Evolutionary conservation across 768 basidiomycete genomes (phyloP), one percentile per base, ranked within the genome.

Genomic region (Gyrodon lividus): DNA sequence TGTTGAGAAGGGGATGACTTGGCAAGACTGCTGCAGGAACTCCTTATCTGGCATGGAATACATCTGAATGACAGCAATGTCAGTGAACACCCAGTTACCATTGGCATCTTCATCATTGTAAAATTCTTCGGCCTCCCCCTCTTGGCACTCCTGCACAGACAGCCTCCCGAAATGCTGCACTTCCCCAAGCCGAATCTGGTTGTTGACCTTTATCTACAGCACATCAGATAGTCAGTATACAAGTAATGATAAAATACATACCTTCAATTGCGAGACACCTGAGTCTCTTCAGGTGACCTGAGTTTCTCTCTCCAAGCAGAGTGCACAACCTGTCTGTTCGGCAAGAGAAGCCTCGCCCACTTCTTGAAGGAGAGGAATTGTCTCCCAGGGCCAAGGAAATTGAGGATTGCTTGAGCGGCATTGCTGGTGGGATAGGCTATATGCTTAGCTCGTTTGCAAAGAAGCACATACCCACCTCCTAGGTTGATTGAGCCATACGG

Each of bases 241-340:
- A 34, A 13, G 3, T 34, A 3, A 20, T 20, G 6, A 26, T 37
- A 17, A 17, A 38, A 46, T 23, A 31, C 55, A 16, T 57, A 71
- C 74, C 64, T 70, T 72, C 1, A 72, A 55, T 68, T 71, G 5
- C 68, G 48, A 9, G 71, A 51, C 4, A 61, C 66, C 8, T 68
- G 50, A 8, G 66, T 23, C 12, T 67, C 56, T 31, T 65, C 43
- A 3, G 43, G 52, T 3, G 43, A 30, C 19, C 55, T 50, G 12
- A 30, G 6, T 10, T 16, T 9, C 42, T 75, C 74, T 37, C n/a
- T 68, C 65, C 62, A 74, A 1, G 52, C 26, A 16, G 68, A 72
- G 2, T 66, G 58, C 9, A 63, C 70, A 48, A 26, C n/a, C n/a
- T n/a, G n/a, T n/a, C n/a, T n/a, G n/a, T n/a, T n/a, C n/a, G n/a